These are phyloP conservation scores for Fraxinus excelsior DNA, from an alignment of 257 asterid genomes.

Conservation along the genomic window DNA sequence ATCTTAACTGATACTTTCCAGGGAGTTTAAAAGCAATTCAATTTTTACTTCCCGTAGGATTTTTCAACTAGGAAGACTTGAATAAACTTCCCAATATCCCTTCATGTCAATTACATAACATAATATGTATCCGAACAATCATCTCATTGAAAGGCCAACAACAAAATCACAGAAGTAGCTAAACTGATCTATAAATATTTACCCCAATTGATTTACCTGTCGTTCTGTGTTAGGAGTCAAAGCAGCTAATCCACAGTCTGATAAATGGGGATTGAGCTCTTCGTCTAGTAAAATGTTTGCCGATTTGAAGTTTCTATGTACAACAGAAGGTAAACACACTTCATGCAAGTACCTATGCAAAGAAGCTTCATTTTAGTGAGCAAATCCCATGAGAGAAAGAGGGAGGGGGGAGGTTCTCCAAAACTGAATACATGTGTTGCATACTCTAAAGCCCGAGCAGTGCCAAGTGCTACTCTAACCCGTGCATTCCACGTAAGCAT, in stretches of 20 bases:
- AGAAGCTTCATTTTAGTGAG: constrained; percentile 23
- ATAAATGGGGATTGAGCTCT: constrained; percentile 89
- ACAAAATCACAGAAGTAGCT: background rate
- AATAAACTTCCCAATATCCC: background rate
- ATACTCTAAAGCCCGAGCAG: constrained; percentile 98
- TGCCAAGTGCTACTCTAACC: constrained; percentile 95
- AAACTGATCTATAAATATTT: constrained; percentile 14
- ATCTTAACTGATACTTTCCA: background rate
- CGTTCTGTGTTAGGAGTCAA: constrained; percentile 86
- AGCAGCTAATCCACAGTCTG: constrained; percentile 95
- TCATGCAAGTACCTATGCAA: constrained; percentile 93
- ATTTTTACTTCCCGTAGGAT: background rate
- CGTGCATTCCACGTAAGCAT: constrained; percentile 97
- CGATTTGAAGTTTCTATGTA: constrained; percentile 93
- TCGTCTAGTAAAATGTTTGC: constrained; percentile 93
- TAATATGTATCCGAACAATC: no score
- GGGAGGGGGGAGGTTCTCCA: constrained; percentile 5
- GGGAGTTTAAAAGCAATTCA: background rate
- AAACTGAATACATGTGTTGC: constrained; percentile 27
- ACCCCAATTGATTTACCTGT: constrained; percentile 55
- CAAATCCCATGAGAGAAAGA: constrained; percentile 6
- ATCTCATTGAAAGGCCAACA: background rate
- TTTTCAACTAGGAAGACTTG: constrained; percentile 2
- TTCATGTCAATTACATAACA: background rate
- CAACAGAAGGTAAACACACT: constrained; percentile 94